These are phyloP conservation scores for Bromus sterilis DNA, from an alignment of 176 grass and related monocot genomes.

Conservation along the genomic window DNA sequence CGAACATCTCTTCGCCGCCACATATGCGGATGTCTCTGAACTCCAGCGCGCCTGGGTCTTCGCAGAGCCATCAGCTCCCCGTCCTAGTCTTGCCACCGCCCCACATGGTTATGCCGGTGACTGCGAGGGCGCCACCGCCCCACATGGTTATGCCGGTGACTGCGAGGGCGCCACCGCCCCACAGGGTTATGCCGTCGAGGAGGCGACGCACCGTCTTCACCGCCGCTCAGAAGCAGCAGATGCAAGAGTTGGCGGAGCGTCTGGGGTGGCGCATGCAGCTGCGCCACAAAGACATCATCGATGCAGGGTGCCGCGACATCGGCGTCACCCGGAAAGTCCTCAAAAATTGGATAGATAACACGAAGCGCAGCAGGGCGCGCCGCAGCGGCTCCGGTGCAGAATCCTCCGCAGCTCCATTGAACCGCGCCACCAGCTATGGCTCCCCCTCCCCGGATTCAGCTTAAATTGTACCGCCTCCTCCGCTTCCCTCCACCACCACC, in stretches of 20 bases:
- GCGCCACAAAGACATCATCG: slow-evolving; percentile 62
- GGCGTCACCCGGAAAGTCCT: slow-evolving; percentile 80
- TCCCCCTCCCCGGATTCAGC: too few species aligned
- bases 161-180: neutral
- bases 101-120: too few species aligned
- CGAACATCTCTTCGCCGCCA: slow-evolving; percentile 44
- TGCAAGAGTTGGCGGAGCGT: slow-evolving; percentile 77
- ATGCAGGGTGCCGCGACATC: slow-evolving; percentile 74
- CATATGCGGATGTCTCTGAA: too few species aligned
- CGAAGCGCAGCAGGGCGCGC: too few species aligned
- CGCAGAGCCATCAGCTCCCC: neutral
- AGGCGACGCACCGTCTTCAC: slow-evolving; percentile 91
- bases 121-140: too few species aligned
- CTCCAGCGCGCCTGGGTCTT: neutral
- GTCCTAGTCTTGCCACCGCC: neutral
- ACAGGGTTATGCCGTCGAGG: slow-evolving; percentile 7
- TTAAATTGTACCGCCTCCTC: too few species aligned
- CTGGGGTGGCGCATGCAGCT: slow-evolving; percentile 92
- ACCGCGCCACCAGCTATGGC: too few species aligned
- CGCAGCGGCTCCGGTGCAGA: too few species aligned
- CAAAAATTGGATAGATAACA: slow-evolving; percentile 63
- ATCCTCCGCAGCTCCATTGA: too few species aligned
- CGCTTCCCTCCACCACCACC: too few species aligned
- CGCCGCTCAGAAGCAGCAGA: slow-evolving; percentile 75
- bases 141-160: too few species aligned